A percentile compares a stretch with the other conserved stretches of the same genome.
phyloP scores from a whole-genome alignment of 805 yeast genomes.

The Crinitomyces ghanaensis region DNA sequence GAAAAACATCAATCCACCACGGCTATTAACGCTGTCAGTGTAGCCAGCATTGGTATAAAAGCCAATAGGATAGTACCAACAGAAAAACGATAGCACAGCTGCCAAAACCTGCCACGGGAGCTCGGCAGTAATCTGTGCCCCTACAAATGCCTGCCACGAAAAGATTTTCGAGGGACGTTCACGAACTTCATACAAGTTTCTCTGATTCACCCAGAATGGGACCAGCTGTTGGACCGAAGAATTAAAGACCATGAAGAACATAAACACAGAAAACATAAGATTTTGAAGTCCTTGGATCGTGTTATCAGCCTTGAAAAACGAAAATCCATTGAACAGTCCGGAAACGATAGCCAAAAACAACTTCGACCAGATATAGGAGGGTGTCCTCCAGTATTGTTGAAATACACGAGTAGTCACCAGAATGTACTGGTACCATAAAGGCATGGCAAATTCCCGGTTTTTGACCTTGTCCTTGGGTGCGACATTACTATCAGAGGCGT shows the following conservation, averaged over 20 bases:
- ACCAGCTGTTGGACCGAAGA: conserved; percentile 52
- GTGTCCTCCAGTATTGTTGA: conserved; percentile 57
- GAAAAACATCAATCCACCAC: conserved; percentile 31
- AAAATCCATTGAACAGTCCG: conserved; percentile 54
- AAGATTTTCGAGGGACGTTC: conserved; percentile 65
- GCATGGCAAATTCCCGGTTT: conserved; percentile 33
- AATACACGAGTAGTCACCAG: conserved; percentile 41
- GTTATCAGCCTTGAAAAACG: conserved; percentile 53
- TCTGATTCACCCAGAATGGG: conserved; percentile 46
- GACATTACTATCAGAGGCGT: conserved; percentile 27
- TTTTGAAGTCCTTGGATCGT: conserved; percentile 66
- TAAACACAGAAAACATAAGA: conserved; percentile 68
- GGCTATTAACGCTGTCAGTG: conserved; percentile 32
- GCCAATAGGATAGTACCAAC: conserved; percentile 61
- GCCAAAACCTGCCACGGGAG: conserved; percentile 50
- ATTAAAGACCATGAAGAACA: conserved; percentile 46
- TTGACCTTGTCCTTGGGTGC: conserved; percentile 29
- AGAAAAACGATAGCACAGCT: conserved; percentile 53
- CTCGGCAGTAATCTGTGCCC: conserved; percentile 55
- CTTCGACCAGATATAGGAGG: conserved; percentile 47
- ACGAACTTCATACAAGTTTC: conserved; percentile 59
- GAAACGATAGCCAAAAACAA: conserved; percentile 39
- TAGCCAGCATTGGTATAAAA: conserved; percentile 47
- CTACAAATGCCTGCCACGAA: conserved; percentile 52
- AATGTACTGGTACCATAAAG: conserved; percentile 30